Evolutionary conservation across 2,329 filamentous ascomycete species (phyloP), one percentile per base, ranked within the genome.

Genomic region (Xylaria sp.): DNA sequence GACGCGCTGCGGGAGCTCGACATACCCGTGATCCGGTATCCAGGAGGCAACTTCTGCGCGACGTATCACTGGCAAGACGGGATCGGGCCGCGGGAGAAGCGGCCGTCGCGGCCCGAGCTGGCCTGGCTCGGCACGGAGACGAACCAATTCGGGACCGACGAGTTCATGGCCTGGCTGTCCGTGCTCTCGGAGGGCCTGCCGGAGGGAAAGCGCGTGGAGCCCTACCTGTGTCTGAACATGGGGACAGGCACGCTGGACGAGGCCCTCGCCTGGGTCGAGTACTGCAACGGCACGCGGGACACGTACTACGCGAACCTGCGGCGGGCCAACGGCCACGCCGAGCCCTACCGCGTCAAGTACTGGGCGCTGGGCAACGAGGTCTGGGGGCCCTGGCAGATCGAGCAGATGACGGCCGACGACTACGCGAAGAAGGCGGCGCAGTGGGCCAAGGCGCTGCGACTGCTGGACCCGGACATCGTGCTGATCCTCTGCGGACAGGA

Each of bases 41-140:
- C 93, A 1, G 93, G 93, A 15, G 93, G 93, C 57, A 97, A 96
- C 80, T 96, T 95, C 78, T 87, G 90, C 53, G 93, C 93, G 4
- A 95, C 92, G 0, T 96, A 95, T 79, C 92, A 94, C 82, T 96
- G 93, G 92, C 84, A 90, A 58, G 93, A 96, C 79, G 93, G 92
- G 10, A 85, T 97, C 71, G 93, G 93, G 1, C 92, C 92, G 0
- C 86, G 83, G 70, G 90, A 93, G 26, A 83, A 89, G 74, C 85
- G 93, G 54, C 92, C 92, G 4, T 77, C 71, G 69, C 75, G 90
- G 73, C 90, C 89, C 1, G 93, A 96, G 76, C 85, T 96, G 62
- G 93, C 93, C 5, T 96, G 93, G 93, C 83, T 92, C 23, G 91
- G 90, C 40, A 87, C 87, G 1, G 93, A 96, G 82, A 88, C 85